Conservation (phyloP, 495 filamentous ascomycete genomes). For the Penicillium canariense region DNA sequence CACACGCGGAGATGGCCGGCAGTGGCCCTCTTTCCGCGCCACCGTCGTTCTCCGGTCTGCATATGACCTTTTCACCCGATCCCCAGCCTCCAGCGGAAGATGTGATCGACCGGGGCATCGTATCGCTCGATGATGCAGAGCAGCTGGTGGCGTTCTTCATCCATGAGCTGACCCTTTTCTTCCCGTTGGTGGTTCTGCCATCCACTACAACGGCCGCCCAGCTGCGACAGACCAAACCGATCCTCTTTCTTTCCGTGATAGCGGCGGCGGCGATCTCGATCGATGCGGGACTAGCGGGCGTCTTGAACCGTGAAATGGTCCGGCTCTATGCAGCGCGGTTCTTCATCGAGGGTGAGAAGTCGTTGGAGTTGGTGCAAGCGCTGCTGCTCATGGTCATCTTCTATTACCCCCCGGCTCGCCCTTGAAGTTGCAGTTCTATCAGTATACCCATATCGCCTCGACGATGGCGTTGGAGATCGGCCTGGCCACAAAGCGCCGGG, state of each 20-base stretch:
- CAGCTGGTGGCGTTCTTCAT: conserved; percentile 45
- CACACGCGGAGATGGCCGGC: conserved; percentile 21
- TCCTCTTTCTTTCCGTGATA: conserved; percentile 50
- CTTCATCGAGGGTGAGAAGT: conserved; percentile 51
- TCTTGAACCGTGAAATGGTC: conserved; percentile 48
- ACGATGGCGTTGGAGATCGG: conserved; percentile 56
- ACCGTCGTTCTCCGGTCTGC: conserved; percentile 19
- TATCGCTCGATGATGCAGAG: conserved; percentile 44
- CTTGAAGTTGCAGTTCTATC: conserved; percentile 50
- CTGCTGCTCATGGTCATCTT: conserved; percentile 48
- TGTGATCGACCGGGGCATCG: conserved; percentile 47
- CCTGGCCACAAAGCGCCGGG: conserved; percentile 36
- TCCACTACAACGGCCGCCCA: conserved; percentile 37
- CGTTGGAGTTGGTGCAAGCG: conserved; percentile 52
- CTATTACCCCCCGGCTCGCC: conserved; percentile 50
- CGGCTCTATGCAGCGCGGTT: conserved; percentile 46
- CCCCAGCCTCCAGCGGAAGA: conserved; percentile 21
- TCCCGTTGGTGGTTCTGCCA: conserved; percentile 43
- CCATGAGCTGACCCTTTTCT: conserved; percentile 40
- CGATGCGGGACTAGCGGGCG: conserved; percentile 39
- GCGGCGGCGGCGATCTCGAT: conserved; percentile 45
- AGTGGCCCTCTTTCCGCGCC: conserved; percentile 14
- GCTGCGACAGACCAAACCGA: conserved; percentile 43
- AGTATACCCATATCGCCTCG: conserved; percentile 54
- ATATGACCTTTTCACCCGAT: conserved; percentile 17